Evolutionary conservation across 2,329 filamentous ascomycete genomes (phyloP).

Genomic region (Apiospora phragmitis): DNA sequence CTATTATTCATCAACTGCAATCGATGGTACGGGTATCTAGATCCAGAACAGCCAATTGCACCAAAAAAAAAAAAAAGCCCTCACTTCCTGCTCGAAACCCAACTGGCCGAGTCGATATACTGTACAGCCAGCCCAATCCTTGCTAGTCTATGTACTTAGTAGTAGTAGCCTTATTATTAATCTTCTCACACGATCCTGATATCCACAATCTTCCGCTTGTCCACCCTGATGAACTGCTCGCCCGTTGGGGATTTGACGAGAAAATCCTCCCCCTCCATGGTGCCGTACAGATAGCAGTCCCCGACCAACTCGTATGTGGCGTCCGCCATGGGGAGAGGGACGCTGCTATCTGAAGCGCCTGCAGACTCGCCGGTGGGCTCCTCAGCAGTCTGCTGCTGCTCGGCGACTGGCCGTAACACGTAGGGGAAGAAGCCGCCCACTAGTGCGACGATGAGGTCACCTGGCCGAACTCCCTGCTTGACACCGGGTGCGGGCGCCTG

Average conservation of each 20-base stretch:
- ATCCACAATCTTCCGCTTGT: neutral
- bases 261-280: slow-evolving; percentile 28
- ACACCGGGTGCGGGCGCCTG: neutral
- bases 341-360: neutral
- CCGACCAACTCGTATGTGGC: slow-evolving; percentile 25
- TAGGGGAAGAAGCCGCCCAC: slow-evolving; percentile 26
- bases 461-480: slow-evolving; percentile 18
- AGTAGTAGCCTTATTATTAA: no score
- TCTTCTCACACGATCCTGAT: neutral
- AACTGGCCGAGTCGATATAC: no score
- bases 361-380: neutral
- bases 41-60: neutral
- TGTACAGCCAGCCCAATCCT: no score
- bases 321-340: neutral
- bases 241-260: neutral
- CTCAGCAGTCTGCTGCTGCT: neutral
- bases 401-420: slow-evolving; percentile 19
- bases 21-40: neutral
- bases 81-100: neutral
- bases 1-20: neutral
- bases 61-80: neutral
- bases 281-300: slow-evolving; percentile 24
- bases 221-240: neutral
- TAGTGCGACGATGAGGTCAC: slow-evolving; percentile 24
- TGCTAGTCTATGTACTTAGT: no score